A percentile compares a stretch with the other conserved stretches of the same genome.
Conservation (phyloP, 805 yeast genomes). For the Hanseniaspora pseudoguilliermondii region DNA sequence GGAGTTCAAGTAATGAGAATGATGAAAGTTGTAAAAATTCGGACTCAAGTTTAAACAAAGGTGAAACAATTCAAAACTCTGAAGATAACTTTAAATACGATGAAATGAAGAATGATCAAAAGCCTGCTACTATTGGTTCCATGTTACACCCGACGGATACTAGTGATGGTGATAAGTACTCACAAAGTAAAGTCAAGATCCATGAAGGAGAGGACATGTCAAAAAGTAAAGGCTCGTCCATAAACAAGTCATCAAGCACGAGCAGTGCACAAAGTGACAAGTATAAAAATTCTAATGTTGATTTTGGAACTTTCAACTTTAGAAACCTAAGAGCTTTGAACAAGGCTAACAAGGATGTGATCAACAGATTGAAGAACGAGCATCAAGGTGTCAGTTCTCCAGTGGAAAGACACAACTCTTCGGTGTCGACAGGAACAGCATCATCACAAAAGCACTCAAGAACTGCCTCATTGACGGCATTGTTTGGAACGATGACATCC, state of each 20-base stretch:
- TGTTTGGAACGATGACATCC: not conserved
- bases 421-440: slow-evolving; percentile 30
- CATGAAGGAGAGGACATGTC: not conserved
- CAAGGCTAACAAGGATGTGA: slow-evolving; percentile 85
- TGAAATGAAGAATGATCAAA: not conserved
- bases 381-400: slow-evolving; percentile 32
- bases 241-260: slow-evolving; percentile 21
- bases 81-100: not conserved
- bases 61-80: too few relatives aligned
- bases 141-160: not conserved
- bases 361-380: slow-evolving; percentile 73
- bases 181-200: not conserved
- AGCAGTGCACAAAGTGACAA: slow-evolving; percentile 41
- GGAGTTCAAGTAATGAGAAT: slow-evolving; percentile 18
- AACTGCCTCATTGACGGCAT: slow-evolving; percentile 6
- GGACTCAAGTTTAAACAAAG: not conserved
- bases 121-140: slow-evolving; percentile 7
- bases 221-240: not conserved
- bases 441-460: slow-evolving; percentile 7
- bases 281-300: slow-evolving; percentile 39
- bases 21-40: not conserved
- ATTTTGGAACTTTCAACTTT: slow-evolving; percentile 88
- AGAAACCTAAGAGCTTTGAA: slow-evolving; percentile 82
- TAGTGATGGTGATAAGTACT: not conserved
- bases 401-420: slow-evolving; percentile 20